Base-by-base conservation (phyloP, 1,284 basidiomycete genomes). In the Ustilago lituana region DNA sequence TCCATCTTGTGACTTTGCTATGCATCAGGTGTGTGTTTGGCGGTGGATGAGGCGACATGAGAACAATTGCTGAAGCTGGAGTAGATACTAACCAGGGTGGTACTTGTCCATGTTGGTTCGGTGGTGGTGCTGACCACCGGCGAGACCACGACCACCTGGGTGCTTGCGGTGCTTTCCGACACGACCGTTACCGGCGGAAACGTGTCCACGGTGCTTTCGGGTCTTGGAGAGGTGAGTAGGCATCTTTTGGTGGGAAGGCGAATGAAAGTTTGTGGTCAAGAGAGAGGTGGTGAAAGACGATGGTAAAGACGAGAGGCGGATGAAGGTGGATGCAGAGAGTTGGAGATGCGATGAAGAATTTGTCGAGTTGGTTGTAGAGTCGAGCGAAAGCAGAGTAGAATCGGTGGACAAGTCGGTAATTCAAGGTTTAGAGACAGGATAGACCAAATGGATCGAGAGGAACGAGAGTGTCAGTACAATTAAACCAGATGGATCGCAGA, bases 121-220 rank as follows among this genome's bases (percentile, higher is more conserved):
- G 90, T 98, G 96, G 88, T 98, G 95, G 87, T 98, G 95, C 86
- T 90, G 88, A 89, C 96, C 95, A 94, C 95, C 96, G 87, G 95
- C 95, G 33, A 98, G 91, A 97, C 95, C 95, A 86, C 95, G 92
- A 93, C 95, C 95, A 87, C 95, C 95, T 66, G 96, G 96, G 84
- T 96, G 94, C 86, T 98, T 98, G 85, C 95, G 91, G 90, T 98
- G 95, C 89, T 98, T 98, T 81, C 95, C 96, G 83, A 98, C 91
- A 91, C 95, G 94, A 86, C 95, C 95, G 86, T 98, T 90, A 77
- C 80, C 80, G 68, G 94, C 94, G 77, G 94, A 98, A 82, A 98
- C 95, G 87, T 98, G 75, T 49, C 76, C 77, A 68, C 77, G 76
- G 87, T 95, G 94, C 87, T 98, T 98, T 86, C 95, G 91, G 85